Base-by-base conservation (phyloP, 345 rosid genomes). In the Arabis hirsuta region DNA sequence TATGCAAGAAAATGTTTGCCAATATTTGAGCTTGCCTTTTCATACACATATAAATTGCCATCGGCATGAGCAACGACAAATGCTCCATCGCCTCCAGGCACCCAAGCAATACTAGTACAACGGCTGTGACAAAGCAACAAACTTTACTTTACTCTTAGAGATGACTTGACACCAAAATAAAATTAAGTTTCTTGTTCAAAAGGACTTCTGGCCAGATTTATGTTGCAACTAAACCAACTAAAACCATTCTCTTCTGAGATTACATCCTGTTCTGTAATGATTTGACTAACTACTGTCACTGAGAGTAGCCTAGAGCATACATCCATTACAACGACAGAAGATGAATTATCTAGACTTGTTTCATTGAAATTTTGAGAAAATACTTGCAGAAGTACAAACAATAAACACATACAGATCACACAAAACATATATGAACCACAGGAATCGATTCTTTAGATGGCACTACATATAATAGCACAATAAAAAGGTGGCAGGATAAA, bases 41-140 rank as follows among this genome's bases (percentile, higher is more conserved):
- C 99, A 78, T 90, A 96, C 71, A 89, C 91, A 19, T 85, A 96
- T 78, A 92, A 79, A 78, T 90, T 96, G 43, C 99, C 99, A 88
- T 96, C 99, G 26, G 95, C 84, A 78, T 96, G 99, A 75, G 97
- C 98, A 79, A 92, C 98, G 71, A 86, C 85, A 76, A 96, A 96
- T 73, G 91, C 60, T 65, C 99, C 98, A 81, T 92, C 99, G 48
- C 89, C 89, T 77, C 98, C 95, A 50, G 99, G 99, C 61, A 92
- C 92, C 98, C 99, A 96, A 47, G 97, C 74, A 50, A 90, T 78
- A 79, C 99, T 78, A 38, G 91, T 87, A 81, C 99, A 96, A 26
- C 96, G 97, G 71, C 99, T 96, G 88, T 74, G 71, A 69, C 67
- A 74, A 76, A 76, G 72, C 43, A 77, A 58, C 46, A 77, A 57